Conservation (phyloP, 1,284 basidiomycete genomes). For the Malassezia equina region DNA sequence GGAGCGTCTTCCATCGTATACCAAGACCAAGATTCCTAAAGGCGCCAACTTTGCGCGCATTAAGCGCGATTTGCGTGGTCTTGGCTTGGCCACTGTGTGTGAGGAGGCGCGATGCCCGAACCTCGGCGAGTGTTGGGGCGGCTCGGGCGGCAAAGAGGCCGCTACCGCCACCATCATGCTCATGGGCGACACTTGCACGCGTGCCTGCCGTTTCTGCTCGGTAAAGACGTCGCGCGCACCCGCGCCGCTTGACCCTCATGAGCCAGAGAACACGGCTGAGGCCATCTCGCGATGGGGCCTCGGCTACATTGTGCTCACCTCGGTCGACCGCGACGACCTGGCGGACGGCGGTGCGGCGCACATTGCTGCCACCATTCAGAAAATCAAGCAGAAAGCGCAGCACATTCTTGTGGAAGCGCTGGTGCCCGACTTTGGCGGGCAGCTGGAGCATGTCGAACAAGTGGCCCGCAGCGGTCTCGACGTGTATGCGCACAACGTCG, state of each 20-base stretch:
- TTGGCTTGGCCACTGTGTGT: slow-evolving; percentile 88
- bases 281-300: slow-evolving; percentile 96
- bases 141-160: slow-evolving; percentile 60
- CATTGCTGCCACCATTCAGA: slow-evolving; percentile 85
- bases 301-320: slow-evolving; percentile 95
- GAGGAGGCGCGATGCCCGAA: slow-evolving; percentile 99
- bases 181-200: slow-evolving; percentile 99
- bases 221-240: slow-evolving; percentile 86
- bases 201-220: slow-evolving; percentile 93
- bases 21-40: slow-evolving; percentile 74
- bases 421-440: slow-evolving; percentile 85
- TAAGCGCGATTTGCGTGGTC: slow-evolving; percentile 84
- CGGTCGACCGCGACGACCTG: slow-evolving; percentile 91
- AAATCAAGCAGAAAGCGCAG: slow-evolving; percentile 88
- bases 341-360: slow-evolving; percentile 83
- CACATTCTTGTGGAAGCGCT: slow-evolving; percentile 92
- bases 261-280: slow-evolving; percentile 96
- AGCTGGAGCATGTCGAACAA: slow-evolving; percentile 62
- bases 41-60: slow-evolving; percentile 81
- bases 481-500: slow-evolving; percentile 96
- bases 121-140: slow-evolving; percentile 98
- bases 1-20: slow-evolving; percentile 68
- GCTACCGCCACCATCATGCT: slow-evolving; percentile 90
- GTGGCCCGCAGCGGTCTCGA: slow-evolving; percentile 88
- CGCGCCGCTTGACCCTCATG: slow-evolving; percentile 83